Evolutionary conservation across 2,329 filamentous ascomycete species (phyloP).

Genomic region (Exophiala calicioides): DNA sequence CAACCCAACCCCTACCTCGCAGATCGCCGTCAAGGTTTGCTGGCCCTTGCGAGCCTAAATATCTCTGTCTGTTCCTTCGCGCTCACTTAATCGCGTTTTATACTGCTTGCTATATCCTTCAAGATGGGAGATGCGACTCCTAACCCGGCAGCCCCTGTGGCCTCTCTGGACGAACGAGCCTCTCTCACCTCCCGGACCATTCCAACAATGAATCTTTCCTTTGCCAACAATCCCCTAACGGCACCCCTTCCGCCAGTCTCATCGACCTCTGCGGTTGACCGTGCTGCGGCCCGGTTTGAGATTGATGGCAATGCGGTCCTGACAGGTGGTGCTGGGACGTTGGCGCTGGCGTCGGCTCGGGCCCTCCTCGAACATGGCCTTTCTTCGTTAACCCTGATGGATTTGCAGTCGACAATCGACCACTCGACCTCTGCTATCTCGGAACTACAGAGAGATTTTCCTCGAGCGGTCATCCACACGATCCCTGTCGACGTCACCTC

Average conservation of each 20-base stretch:
- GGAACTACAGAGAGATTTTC: conserved; percentile 56
- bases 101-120: too few relatives aligned
- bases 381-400: conserved; percentile 60
- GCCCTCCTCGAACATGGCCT: conserved; percentile 71
- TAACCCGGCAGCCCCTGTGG: conserved; percentile 14
- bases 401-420: conserved; percentile 51
- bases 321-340: conserved; percentile 66
- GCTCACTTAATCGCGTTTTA: too few relatives aligned
- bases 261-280: conserved; percentile 30
- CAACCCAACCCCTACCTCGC: too few relatives aligned
- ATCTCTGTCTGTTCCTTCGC: too few relatives aligned
- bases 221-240: conserved; percentile 31
- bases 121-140: conserved; percentile 19
- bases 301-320: conserved; percentile 43
- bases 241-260: conserved; percentile 33
- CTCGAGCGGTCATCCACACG: conserved; percentile 52
- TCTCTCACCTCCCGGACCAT: conserved; percentile 28
- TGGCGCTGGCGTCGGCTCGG: conserved; percentile 59
- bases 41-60: too few relatives aligned
- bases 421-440: conserved; percentile 45
- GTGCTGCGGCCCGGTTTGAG: conserved; percentile 35
- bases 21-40: too few relatives aligned
- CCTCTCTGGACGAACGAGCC: conserved; percentile 26
- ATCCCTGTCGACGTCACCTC: conserved; percentile 62
- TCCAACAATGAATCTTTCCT: conserved; percentile 32